Conservation (phyloP, 345 rosid species). For the Trapa incisa region DNA sequence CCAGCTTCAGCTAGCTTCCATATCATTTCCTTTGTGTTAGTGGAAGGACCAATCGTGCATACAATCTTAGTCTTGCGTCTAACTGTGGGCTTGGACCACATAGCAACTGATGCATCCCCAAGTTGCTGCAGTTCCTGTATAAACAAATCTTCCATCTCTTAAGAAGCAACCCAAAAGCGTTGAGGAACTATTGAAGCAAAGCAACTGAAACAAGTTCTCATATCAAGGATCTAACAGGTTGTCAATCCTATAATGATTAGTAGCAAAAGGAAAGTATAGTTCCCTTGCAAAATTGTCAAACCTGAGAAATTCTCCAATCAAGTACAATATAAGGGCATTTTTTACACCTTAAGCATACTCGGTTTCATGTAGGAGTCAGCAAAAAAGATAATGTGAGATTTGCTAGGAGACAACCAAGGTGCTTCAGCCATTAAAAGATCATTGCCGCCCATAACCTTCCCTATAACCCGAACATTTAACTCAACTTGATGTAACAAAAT, state of each 20-base stretch:
- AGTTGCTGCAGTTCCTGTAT: conserved; percentile 44
- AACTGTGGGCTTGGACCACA: conserved; percentile 81
- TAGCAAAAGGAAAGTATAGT: not conserved
- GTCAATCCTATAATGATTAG: not conserved
- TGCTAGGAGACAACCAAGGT: too few species aligned
- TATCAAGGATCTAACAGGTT: not conserved
- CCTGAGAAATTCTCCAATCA: not conserved
- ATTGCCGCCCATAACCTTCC: not conserved
- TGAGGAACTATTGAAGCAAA: not conserved
- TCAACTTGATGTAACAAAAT: not conserved
- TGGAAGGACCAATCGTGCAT: conserved; percentile 93
- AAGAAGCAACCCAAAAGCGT: not conserved
- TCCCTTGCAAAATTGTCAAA: not conserved
- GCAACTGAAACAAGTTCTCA: not conserved
- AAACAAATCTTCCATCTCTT: conserved; percentile 32
- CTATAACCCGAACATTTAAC: not conserved
- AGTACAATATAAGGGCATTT: not conserved
- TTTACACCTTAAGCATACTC: too few species aligned
- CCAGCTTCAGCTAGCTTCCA: conserved; percentile 99
- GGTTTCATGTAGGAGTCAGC: too few species aligned
- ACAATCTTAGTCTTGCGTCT: conserved; percentile 94
- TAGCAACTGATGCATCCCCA: conserved; percentile 44
- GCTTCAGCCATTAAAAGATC: too few species aligned
- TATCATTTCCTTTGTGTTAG: conserved; percentile 88
- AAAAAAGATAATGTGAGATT: too few species aligned